These are phyloP conservation scores for Clarireedia paspali DNA, from an alignment of 2,329 filamentous ascomycete genomes.

Conservation along the genomic window DNA sequence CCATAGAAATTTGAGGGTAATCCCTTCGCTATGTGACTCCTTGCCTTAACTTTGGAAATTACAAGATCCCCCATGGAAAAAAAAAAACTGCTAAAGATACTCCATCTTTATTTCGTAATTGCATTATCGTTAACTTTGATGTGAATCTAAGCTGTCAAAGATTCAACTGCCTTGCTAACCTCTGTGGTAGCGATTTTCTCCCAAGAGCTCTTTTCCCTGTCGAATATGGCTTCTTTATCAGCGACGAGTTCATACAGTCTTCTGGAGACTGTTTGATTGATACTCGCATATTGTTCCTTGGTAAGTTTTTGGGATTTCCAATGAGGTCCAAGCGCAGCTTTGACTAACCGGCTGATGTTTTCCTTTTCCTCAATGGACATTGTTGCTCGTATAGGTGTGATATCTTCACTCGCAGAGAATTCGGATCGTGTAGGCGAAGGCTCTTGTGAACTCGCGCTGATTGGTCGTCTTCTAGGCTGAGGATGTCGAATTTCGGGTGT, in stretches of 20 bases:
- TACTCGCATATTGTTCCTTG: slow-evolving; percentile 83
- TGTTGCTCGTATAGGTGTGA: slow-evolving; percentile 56
- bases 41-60: too few species aligned
- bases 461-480: slow-evolving; percentile 22
- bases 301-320: slow-evolving; percentile 74
- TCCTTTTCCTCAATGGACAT: slow-evolving; percentile 80
- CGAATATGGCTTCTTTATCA: slow-evolving; percentile 37
- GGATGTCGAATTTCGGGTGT: slow-evolving; percentile 26
- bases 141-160: slow-evolving; percentile 34
- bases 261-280: slow-evolving; percentile 84
- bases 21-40: too few species aligned
- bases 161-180: slow-evolving; percentile 66
- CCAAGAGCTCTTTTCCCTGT: slow-evolving; percentile 61
- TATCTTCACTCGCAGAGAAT: slow-evolving; percentile 36
- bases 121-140: background rate
- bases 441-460: slow-evolving; percentile 37
- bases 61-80: background rate
- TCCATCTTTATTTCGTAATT: background rate
- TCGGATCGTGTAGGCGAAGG: slow-evolving; percentile 55
- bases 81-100: background rate
- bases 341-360: slow-evolving; percentile 83
- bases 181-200: slow-evolving; percentile 71
- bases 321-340: slow-evolving; percentile 65
- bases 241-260: slow-evolving; percentile 67
- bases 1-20: too few species aligned